A percentile compares a stretch with the other conserved stretches of the same genome.
phyloP scores from a whole-genome alignment of 768 basidiomycete genomes.

The Gymnopilus junonius region DNA sequence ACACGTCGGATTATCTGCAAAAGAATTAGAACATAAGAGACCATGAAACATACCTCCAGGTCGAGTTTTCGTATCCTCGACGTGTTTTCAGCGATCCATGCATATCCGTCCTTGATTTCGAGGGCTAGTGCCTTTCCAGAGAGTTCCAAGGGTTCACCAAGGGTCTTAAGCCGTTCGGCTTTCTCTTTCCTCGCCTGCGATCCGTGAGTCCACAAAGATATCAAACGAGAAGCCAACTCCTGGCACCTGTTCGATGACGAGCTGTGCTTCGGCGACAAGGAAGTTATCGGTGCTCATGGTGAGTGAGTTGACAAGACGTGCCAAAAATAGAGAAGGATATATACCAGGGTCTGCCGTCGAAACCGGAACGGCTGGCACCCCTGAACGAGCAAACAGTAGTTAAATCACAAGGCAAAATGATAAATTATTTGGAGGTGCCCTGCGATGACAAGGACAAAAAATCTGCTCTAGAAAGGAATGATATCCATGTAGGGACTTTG shows the following conservation, averaged over 20 bases:
- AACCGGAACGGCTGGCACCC: too few species aligned
- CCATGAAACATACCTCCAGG: constrained; percentile 62
- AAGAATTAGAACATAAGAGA: neutral
- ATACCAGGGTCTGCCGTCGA: too few species aligned
- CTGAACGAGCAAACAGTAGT: neutral
- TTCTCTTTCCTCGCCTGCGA: constrained; percentile 73
- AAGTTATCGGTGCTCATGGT: constrained; percentile 48
- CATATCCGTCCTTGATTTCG: constrained; percentile 62
- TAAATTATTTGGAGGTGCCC: constrained; percentile 12
- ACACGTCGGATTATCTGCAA: neutral
- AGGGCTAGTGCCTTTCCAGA: constrained; percentile 76
- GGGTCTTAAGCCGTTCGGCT: constrained; percentile 64
- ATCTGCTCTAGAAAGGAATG: constrained; percentile 15
- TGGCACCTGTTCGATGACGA: constrained; percentile 59
- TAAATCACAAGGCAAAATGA: neutral
- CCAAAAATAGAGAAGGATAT: neutral
- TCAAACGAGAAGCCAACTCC: constrained; percentile 25
- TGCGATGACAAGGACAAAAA: neutral
- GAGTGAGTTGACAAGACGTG: neutral
- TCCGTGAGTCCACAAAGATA: neutral
- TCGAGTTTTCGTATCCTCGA: constrained; percentile 74
- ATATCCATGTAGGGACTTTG: constrained; percentile 7
- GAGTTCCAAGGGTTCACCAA: constrained; percentile 83
- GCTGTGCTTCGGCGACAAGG: constrained; percentile 74
- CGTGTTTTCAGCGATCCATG: constrained; percentile 91